These are phyloP conservation scores for Rhododendron williamsianum DNA, from an alignment of 148 eudicot species.

Conservation along the genomic window DNA sequence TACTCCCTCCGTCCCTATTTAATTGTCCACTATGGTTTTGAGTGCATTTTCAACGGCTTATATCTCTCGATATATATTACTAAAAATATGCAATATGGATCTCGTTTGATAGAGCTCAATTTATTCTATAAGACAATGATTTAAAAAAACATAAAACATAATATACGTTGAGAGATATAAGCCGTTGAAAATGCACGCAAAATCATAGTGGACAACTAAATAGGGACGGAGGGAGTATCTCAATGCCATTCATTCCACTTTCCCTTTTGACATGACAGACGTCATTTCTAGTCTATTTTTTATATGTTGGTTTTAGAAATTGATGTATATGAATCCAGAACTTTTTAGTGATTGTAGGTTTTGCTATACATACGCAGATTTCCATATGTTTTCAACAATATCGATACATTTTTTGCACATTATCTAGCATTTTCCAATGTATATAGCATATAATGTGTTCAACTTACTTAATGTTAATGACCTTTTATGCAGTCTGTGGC, in stretches of 20 bases:
- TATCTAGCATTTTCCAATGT: background rate
- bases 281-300: background rate
- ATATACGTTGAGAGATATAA: too few species aligned
- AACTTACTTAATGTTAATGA: background rate
- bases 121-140: too few species aligned
- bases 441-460: background rate
- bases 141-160: too few species aligned
- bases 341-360: background rate
- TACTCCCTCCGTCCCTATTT: too few species aligned
- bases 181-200: too few species aligned
- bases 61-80: too few species aligned
- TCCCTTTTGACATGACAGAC: background rate
- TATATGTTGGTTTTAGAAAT: background rate
- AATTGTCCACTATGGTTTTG: too few species aligned
- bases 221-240: too few species aligned
- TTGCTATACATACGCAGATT: background rate
- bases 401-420: background rate
- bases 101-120: too few species aligned
- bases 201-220: too few species aligned
- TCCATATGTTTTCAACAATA: background rate
- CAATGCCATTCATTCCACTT: background rate
- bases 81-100: too few species aligned
- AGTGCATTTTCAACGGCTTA: too few species aligned
- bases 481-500: constrained; percentile 72
- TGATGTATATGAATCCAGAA: background rate